phyloP scores from a whole-genome alignment of 2,329 filamentous ascomycete species.

The Fusarium oxysporum region DNA sequence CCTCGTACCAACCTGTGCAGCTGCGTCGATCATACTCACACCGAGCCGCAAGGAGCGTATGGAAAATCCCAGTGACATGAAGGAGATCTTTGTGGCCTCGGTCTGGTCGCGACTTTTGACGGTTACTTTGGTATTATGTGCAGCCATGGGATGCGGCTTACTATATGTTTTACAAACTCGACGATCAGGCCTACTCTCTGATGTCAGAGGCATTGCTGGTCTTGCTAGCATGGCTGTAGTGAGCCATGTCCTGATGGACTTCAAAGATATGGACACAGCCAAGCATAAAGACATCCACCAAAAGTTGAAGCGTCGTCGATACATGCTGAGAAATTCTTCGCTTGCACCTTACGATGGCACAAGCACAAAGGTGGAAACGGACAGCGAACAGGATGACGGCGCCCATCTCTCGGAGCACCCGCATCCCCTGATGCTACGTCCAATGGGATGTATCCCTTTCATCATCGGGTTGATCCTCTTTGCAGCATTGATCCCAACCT shows the following conservation, averaged over 20 bases:
- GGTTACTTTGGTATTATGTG: slow-evolving; percentile 66
- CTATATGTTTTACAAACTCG: slow-evolving; percentile 71
- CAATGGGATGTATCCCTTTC: slow-evolving; percentile 69
- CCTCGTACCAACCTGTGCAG: slow-evolving; percentile 75
- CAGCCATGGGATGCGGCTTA: slow-evolving; percentile 66
- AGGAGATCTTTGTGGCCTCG: slow-evolving; percentile 67
- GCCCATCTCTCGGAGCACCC: slow-evolving; percentile 69
- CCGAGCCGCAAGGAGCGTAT: slow-evolving; percentile 62
- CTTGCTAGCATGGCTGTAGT: slow-evolving; percentile 81
- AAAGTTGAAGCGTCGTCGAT: slow-evolving; percentile 73
- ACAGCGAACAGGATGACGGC: slow-evolving; percentile 61
- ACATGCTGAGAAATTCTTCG: slow-evolving; percentile 76
- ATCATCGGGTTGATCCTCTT: slow-evolving; percentile 69
- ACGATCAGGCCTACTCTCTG: slow-evolving; percentile 73
- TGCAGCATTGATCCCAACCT: slow-evolving; percentile 66
- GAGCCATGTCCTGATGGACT: slow-evolving; percentile 79
- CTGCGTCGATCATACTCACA: slow-evolving; percentile 68
- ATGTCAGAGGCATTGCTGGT: slow-evolving; percentile 79
- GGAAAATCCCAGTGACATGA: slow-evolving; percentile 55
- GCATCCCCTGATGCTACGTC: slow-evolving; percentile 75
- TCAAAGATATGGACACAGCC: slow-evolving; percentile 76
- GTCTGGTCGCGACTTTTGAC: slow-evolving; percentile 73
- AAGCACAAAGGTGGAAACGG: slow-evolving; percentile 53
- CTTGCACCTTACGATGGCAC: slow-evolving; percentile 72
- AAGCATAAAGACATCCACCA: slow-evolving; percentile 75